phyloP scores from a whole-genome alignment of 352 stramenopile genomes.

The Globisporangium iwayamae region DNA sequence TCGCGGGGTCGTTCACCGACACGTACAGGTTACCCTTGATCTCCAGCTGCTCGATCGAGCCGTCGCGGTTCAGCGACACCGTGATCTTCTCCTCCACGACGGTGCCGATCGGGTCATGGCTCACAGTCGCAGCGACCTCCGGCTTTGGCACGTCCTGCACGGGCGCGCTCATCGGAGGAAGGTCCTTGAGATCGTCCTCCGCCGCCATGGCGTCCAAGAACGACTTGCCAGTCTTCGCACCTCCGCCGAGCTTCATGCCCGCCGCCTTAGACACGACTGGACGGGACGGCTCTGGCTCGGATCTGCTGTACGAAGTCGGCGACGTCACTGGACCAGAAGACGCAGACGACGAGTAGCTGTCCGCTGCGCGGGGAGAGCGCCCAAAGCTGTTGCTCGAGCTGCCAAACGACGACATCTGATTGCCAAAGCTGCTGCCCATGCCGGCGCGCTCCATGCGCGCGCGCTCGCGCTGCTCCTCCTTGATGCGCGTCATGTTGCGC shows the following conservation, averaged over 20 bases:
- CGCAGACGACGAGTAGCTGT: slow-evolving; percentile 34
- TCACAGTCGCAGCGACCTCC: slow-evolving; percentile 57
- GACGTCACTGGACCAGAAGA: slow-evolving; percentile 34
- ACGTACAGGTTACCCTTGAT: slow-evolving; percentile 86
- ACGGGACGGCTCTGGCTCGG: slow-evolving; percentile 33
- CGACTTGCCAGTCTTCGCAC: slow-evolving; percentile 59
- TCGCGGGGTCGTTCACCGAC: slow-evolving; percentile 74
- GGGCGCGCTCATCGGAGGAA: slow-evolving; percentile 72
- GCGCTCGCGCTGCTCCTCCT: slow-evolving; percentile 84
- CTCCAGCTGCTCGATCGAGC: slow-evolving; percentile 79
- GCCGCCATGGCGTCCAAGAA: slow-evolving; percentile 86
- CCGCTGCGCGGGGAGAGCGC: slow-evolving; percentile 47
- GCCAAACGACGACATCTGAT: slow-evolving; percentile 70
- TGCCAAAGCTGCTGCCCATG: slow-evolving; percentile 49
- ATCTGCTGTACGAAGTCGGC: slow-evolving; percentile 56
- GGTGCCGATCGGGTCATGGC: slow-evolving; percentile 74
- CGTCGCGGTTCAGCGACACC: slow-evolving; percentile 77
- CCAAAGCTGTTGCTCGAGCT: slow-evolving; percentile 62
- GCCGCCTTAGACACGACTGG: slow-evolving; percentile 49
- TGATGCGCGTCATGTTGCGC: slow-evolving; percentile 84
- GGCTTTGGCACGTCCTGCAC: slow-evolving; percentile 63
- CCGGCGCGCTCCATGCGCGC: slow-evolving; percentile 72
- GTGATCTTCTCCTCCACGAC: slow-evolving; percentile 88
- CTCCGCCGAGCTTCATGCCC: slow-evolving; percentile 57
- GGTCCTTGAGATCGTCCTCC: slow-evolving; percentile 83